phyloP scores from a whole-genome alignment of 2,329 filamentous ascomycete species.

The Penicillium sp. region DNA sequence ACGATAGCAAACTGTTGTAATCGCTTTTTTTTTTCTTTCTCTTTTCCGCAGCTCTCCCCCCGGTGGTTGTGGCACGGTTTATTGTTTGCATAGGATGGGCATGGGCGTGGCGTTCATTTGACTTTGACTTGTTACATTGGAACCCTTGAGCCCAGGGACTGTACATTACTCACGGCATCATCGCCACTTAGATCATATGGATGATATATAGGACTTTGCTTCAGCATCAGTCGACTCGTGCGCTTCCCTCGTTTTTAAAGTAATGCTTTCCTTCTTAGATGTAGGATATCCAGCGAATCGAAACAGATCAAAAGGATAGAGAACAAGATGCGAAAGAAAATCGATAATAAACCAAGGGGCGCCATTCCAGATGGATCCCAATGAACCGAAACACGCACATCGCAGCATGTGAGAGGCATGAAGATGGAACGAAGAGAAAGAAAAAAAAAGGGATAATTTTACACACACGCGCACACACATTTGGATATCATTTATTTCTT shows the following conservation, averaged over 20 bases:
- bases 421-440: neutral
- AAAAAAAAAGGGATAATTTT: conserved; percentile 5
- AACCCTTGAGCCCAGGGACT: conserved; percentile 1
- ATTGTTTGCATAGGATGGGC: conserved; percentile 8
- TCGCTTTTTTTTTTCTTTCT: neutral
- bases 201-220: no score
- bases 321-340: neutral
- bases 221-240: no score
- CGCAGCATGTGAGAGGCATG: no score
- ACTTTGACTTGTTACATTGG: neutral
- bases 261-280: no score
- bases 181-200: neutral
- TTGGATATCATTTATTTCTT: conserved; percentile 36
- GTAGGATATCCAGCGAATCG: neutral
- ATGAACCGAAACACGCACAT: neutral
- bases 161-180: conserved; percentile 10
- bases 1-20: conserved; percentile 22
- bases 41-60: neutral
- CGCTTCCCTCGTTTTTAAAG: no score
- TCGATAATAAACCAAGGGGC: neutral
- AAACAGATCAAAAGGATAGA: neutral
- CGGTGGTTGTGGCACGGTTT: neutral
- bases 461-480: neutral
- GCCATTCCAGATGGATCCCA: conserved; percentile 4
- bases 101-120: conserved; percentile 7